Evolutionary conservation across 768 basidiomycete genomes (phyloP).

Genomic region (Rhodotorula graminis): DNA sequence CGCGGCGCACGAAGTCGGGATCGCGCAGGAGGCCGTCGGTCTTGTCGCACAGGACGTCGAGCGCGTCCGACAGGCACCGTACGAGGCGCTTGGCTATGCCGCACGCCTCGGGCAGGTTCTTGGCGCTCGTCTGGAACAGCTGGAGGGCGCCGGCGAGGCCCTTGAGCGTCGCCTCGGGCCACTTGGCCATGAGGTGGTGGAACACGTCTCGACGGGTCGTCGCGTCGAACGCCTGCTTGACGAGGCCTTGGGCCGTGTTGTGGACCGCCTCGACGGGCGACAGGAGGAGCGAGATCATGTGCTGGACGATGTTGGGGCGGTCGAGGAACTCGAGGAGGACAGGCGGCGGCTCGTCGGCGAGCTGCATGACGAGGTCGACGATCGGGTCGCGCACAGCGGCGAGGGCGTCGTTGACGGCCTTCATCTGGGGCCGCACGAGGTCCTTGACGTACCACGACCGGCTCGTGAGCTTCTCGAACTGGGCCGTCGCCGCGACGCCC

Average conservation of each 20-base stretch:
- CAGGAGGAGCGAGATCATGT: slow-evolving; percentile 65
- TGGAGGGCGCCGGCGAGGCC: slow-evolving; percentile 67
- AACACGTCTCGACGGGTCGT: slow-evolving; percentile 84
- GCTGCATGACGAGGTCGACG: slow-evolving; percentile 64
- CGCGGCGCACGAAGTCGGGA: slow-evolving; percentile 40
- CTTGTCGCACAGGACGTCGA: slow-evolving; percentile 75
- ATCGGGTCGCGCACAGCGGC: slow-evolving; percentile 60
- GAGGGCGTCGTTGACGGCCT: slow-evolving; percentile 62
- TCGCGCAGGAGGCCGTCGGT: slow-evolving; percentile 62
- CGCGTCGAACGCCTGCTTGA: slow-evolving; percentile 81
- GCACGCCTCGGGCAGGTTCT: slow-evolving; percentile 73
- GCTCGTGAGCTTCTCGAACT: slow-evolving; percentile 60
- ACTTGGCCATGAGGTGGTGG: slow-evolving; percentile 65
- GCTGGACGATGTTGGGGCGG: slow-evolving; percentile 57
- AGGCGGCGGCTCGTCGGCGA: slow-evolving; percentile 59
- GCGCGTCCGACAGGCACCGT: slow-evolving; percentile 82
- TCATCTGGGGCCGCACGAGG: slow-evolving; percentile 47
- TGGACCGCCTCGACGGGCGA: slow-evolving; percentile 76
- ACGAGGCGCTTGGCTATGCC: slow-evolving; percentile 83
- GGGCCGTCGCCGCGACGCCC: slow-evolving; percentile 59
- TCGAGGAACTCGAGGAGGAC: slow-evolving; percentile 60
- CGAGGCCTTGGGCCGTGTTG: slow-evolving; percentile 68
- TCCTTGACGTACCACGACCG: slow-evolving; percentile 44
- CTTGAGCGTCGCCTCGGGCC: slow-evolving; percentile 62
- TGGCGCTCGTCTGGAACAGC: slow-evolving; percentile 62